Evolutionary conservation across 2,329 filamentous ascomycete genomes (phyloP), one percentile per base, ranked within the genome.

Genomic region (Fusarium luffae): DNA sequence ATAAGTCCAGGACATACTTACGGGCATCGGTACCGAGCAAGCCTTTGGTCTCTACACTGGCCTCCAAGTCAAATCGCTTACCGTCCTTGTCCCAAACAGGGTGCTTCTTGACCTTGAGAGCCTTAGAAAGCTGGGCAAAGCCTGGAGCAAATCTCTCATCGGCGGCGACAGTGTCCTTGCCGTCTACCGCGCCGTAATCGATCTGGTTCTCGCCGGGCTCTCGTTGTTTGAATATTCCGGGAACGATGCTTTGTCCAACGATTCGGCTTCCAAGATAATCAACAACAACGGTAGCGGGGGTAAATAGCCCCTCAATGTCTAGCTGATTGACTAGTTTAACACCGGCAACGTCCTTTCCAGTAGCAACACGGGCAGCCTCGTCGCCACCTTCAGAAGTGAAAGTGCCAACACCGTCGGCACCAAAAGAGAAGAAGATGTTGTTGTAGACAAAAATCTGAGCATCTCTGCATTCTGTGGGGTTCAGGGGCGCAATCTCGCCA

Each of bases 371-470:
- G 16, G 96, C 96, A 70, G 96, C 96, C 82, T 99, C 96, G 72
- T 99, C 95, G 21, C 96, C 96, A 71, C 96, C 96, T 82, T 99
- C 96, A 5, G 92, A 94, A 13, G 94, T 94, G 80, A 99, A 99
- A 18, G 96, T 99, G 44, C 96, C 95, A 47, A 98, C 96, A 54
- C 96, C 97, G 79, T 99, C 96, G 46, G 96, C 95, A 68, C 96
- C 96, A 74, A 98, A 98, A 1, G 96, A 98, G 85, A 97, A 99
- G 85, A 99, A 99, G 72, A 99, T 94, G 82, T 99, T 99, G 85
- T 98, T 98, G 85, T 98, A 98, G 25, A 99, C 95, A 76, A 97
- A 99, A 71, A 99, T 99, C 79, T 99, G 96, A 6, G 96, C 96
- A 79, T 99, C 95, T 72, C 87, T 89, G 69, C 87, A 90, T 82